Base-by-base conservation (phyloP, 192 early-diverging fungal genomes). In the Lobosporangium transversale region DNA sequence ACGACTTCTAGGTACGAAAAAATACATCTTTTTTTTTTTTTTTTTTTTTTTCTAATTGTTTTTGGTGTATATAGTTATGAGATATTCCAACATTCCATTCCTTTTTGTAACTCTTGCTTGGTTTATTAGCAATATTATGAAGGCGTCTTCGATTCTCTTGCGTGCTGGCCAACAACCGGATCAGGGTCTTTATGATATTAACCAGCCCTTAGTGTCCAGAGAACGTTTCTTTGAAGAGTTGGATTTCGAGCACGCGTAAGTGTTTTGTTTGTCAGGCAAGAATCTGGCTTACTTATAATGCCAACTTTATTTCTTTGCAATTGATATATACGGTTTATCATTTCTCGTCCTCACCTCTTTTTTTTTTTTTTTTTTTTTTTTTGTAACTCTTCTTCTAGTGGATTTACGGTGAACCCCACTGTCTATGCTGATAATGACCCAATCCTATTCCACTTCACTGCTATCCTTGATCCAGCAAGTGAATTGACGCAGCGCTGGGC, bases 401-500 rank as follows among this genome's bases (percentile, higher is more conserved):
- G 61, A 23, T 79, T 70, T n/a, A 47, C 59, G 29, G 71, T 53
- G 1, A 61, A 68, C 20, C 61, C 76, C 11, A 21, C 68, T 29
- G 29, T 52, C 26, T 37, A 62, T 66, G 68, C 79, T 6, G 62
- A 74, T 14, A 36, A 56, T 2, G 58, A 67, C 2, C 35, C 70
- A 2, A 64, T 79, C 0, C 67, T 81, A 12, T 79, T 82, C 55
- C 70, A 84, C 18, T 67, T 86, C 36, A 80, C 64, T 33, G 90
- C 85, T 1, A 69, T 92, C 6, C 63, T 99, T 6, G 92, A 97
- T 66, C 97, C 97, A 5, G 42, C 92, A 10, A 93, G 88, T 65
- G 87, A 94, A 43, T 53, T 63, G 4, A 93, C 93, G 6, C 97
- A 99, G 70, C 92, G 90, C 63, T 88, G 88, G 85, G 70, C 90